These are phyloP conservation scores for Xenoacremonium recifei DNA, from an alignment of 2,329 filamentous ascomycete species.

Conservation along the genomic window DNA sequence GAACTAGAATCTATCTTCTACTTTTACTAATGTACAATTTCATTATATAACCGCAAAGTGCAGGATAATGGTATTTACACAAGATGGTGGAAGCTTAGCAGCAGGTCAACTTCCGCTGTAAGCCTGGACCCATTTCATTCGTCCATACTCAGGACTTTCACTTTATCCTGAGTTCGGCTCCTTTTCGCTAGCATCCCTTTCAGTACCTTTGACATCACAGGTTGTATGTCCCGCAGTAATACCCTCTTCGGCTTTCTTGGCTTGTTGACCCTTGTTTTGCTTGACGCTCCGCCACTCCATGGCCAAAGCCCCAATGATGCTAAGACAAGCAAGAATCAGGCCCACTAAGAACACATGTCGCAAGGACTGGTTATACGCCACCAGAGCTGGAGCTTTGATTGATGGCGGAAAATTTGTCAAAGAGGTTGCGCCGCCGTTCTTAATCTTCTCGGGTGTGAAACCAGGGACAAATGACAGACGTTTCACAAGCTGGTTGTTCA, in stretches of 20 bases:
- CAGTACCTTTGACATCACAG: no score
- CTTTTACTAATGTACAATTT: no score
- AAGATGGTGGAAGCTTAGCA: no score
- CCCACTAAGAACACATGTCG: conserved; percentile 2
- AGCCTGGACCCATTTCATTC: no score
- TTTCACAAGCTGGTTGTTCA: conserved; percentile 3
- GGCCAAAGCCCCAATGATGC: conserved; percentile 2
- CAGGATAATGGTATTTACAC: no score
- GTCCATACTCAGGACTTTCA: no score
- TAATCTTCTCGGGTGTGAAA: conserved; percentile 4
- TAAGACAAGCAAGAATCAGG: conserved; percentile 4
- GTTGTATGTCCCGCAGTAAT: no score
- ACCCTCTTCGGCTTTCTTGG: not conserved
- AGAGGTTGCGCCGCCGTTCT: conserved; percentile 6
- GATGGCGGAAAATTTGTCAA: not conserved
- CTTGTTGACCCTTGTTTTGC: not conserved
- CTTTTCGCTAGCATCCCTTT: no score
- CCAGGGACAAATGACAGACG: conserved; percentile 2
- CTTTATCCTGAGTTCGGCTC: no score
- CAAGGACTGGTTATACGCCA: conserved; percentile 2
- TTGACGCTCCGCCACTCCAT: conserved; percentile 17
- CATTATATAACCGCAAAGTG: no score
- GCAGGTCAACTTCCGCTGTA: no score
- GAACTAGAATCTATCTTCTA: no score
- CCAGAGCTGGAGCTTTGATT: not conserved